A percentile compares a stretch with the other conserved stretches of the same genome.
These are phyloP conservation scores for Plasmodium gallinaceum DNA, from an alignment of 169 alveolate species.

Conservation along the genomic window DNA sequence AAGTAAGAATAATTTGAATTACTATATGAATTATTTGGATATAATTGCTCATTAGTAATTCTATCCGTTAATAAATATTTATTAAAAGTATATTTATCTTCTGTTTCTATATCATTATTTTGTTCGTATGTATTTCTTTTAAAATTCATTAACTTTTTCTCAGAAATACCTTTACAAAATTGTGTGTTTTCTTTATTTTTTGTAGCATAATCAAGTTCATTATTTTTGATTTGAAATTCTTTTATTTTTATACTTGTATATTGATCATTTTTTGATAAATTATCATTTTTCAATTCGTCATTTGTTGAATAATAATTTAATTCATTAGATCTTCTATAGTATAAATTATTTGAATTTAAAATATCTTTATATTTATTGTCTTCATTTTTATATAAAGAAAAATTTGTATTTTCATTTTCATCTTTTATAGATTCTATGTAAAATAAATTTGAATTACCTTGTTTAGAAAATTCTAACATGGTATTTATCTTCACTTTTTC, in stretches of 20 bases:
- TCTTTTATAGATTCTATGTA: background rate
- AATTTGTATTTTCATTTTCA: background rate
- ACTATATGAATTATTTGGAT: background rate
- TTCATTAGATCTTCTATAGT: background rate
- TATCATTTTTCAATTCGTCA: background rate
- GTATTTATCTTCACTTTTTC: background rate
- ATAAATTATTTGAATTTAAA: background rate
- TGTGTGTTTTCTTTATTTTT: background rate
- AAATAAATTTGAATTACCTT: background rate
- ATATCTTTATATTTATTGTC: constrained; percentile 2
- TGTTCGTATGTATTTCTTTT: constrained; percentile 8
- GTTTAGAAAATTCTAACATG: background rate
- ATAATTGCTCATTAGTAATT: background rate
- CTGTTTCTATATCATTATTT: background rate
- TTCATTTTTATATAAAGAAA: constrained; percentile 9
- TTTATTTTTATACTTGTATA: background rate
- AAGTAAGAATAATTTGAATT: background rate
- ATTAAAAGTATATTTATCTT: background rate
- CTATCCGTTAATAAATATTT: background rate
- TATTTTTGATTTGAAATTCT: constrained; percentile 9
- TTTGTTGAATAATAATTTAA: background rate
- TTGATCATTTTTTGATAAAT: background rate
- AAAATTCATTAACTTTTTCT: background rate
- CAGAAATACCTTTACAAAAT: background rate
- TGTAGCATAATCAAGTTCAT: constrained; percentile 7